Percentiles rank a stretch among this genome's conserved stretches.
Evolutionary conservation across 805 yeast genomes (phyloP).

Genomic region (Starmerella lactis-condensi): DNA sequence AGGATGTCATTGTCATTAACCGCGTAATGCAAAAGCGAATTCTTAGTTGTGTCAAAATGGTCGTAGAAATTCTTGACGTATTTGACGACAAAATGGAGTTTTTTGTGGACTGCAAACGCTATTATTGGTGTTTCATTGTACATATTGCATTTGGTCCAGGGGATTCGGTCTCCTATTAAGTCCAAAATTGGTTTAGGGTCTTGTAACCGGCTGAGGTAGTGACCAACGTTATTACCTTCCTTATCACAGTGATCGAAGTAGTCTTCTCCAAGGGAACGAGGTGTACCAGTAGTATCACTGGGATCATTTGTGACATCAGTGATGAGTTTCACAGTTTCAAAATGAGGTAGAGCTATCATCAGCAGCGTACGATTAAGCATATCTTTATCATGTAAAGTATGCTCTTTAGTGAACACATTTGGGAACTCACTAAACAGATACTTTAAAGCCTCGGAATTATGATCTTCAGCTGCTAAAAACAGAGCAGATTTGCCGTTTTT

Average conservation of each 20-base stretch:
- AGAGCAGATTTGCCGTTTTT: constrained; percentile 51
- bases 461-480: constrained; percentile 38
- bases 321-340: too few species aligned
- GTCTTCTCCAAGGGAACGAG: constrained; percentile 26
- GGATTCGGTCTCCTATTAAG: constrained; percentile 19
- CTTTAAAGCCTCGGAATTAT: constrained; percentile 29
- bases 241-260: constrained; percentile 38
- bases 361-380: constrained; percentile 39
- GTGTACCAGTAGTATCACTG: constrained; percentile 31
- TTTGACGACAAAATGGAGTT: constrained; percentile 1
- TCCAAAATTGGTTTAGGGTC: neutral
- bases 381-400: constrained; percentile 44
- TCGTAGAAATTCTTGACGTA: constrained; percentile 20
- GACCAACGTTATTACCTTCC: constrained; percentile 48
- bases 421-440: constrained; percentile 23
- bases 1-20: constrained; percentile 25
- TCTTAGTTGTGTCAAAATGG: constrained; percentile 58
- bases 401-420: constrained; percentile 42
- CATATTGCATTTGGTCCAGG: constrained; percentile 34
- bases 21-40: constrained; percentile 58
- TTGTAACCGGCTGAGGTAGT: constrained; percentile 25
- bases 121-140: neutral
- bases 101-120: constrained; percentile 3
- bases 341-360: constrained; percentile 40
- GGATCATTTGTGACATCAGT: too few species aligned